These are phyloP conservation scores for Centaurea solstitialis DNA, from an alignment of 129 eudicot species.

Conservation along the genomic window DNA sequence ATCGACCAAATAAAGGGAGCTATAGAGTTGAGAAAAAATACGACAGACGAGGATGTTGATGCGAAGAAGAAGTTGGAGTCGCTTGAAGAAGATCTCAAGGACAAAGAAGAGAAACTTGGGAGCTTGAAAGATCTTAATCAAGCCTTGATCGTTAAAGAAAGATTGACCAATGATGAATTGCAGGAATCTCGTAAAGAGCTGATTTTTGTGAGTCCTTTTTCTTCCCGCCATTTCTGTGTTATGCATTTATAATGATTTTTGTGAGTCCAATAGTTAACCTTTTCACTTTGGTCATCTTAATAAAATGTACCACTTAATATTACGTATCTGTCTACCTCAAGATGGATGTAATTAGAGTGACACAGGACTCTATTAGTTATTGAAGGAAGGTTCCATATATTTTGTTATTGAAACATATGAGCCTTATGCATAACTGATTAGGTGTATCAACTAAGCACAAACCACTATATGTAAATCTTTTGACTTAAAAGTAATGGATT, in stretches of 20 bases:
- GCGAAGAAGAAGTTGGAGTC: constrained; percentile 23
- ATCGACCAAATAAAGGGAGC: constrained; percentile 52
- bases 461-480: not conserved
- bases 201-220: no score
- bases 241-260: no score
- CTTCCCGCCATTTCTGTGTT: no score
- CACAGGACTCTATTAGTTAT: not conserved
- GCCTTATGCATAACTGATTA: not conserved
- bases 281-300: not conserved
- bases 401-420: not conserved
- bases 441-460: not conserved
- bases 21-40: constrained; percentile 47
- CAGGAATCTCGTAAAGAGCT: constrained; percentile 72
- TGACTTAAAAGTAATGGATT: not conserved
- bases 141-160: constrained; percentile 48
- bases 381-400: not conserved
- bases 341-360: not conserved
- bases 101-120: constrained; percentile 57
- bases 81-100: constrained; percentile 39
- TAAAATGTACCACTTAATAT: not conserved
- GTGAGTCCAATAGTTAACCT: not conserved
- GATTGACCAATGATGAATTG: constrained; percentile 52
- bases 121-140: constrained; percentile 40
- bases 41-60: constrained; percentile 41
- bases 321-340: not conserved